Evolutionary conservation across 179 eudicot species (phyloP).

Genomic region (Gypsophila paniculata): DNA sequence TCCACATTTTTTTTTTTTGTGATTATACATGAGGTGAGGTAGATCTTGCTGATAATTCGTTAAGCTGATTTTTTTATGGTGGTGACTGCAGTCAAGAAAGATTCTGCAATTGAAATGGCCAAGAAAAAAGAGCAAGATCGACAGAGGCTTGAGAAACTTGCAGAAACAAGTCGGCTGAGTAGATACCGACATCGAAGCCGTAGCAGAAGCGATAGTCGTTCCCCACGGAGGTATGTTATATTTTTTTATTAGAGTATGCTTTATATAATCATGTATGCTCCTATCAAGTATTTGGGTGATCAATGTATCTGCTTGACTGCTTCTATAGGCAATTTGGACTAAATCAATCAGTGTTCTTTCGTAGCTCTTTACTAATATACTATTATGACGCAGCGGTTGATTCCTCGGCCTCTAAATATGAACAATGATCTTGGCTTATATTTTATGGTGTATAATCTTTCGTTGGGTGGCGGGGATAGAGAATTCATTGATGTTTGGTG

Average conservation of each 20-base stretch:
- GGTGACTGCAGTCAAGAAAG: conserved; percentile 67
- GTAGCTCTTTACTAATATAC: not conserved
- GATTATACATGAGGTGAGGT: not conserved
- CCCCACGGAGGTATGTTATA: conserved; percentile 66
- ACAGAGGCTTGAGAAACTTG: conserved; percentile 83
- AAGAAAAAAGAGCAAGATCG: conserved; percentile 94
- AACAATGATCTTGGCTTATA: too few relatives aligned
- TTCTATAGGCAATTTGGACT: not conserved
- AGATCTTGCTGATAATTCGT: not conserved
- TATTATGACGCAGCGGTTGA: too few relatives aligned
- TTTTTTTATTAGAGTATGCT: not conserved
- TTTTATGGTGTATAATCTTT: not conserved
- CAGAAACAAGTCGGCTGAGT: conserved; percentile 79
- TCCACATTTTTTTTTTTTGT: not conserved
- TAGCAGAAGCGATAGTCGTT: conserved; percentile 81
- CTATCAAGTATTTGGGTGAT: not conserved
- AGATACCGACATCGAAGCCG: conserved; percentile 71
- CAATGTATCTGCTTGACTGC: not conserved
- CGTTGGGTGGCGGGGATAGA: not conserved
- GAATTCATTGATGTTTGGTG: not conserved
- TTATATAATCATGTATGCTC: not conserved
- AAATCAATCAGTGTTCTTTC: not conserved
- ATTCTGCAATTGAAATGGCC: conserved; percentile 83
- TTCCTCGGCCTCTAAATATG: too few relatives aligned
- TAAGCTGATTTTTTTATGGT: conserved; percentile 21